A percentile compares a stretch with the other conserved stretches of the same genome.
phyloP scores from a whole-genome alignment of 23 red algal species.

The Gracilaria caudata region DNA sequence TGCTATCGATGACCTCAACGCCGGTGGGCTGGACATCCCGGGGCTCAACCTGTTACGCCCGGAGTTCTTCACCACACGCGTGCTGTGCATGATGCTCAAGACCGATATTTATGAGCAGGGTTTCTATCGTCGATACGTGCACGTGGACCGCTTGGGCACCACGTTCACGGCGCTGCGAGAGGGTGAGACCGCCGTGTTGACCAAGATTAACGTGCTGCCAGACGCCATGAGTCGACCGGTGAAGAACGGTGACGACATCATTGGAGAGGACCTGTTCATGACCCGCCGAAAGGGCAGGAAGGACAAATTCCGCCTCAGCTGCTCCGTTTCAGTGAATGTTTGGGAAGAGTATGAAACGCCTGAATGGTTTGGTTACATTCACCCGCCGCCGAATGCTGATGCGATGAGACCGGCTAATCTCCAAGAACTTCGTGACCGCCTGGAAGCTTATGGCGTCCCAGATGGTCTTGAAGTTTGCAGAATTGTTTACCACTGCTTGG shows the following conservation, averaged over 20 bases:
- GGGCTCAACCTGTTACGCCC: conserved; percentile 18
- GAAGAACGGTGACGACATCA: conserved; percentile 37
- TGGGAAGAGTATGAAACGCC: conserved; percentile 64
- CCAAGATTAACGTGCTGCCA: conserved; percentile 52
- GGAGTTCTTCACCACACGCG: conserved; percentile 48
- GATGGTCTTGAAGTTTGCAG: conserved; percentile 48
- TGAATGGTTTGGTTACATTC: conserved; percentile 65
- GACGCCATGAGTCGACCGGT: conserved; percentile 44
- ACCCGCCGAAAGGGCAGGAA: conserved; percentile 42
- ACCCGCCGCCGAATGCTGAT: conserved; percentile 54
- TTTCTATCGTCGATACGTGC: conserved; percentile 46
- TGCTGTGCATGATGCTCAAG: conserved; percentile 61
- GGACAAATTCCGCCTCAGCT: conserved; percentile 50
- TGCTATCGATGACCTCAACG: conserved; percentile 51
- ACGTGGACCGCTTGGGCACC: conserved; percentile 51
- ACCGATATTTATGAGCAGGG: conserved; percentile 60
- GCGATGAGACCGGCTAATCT: conserved; percentile 45
- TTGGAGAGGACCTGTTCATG: conserved; percentile 61
- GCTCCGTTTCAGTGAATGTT: conserved; percentile 54
- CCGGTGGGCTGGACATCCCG: conserved; percentile 52
- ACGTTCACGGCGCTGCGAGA: conserved; percentile 49
- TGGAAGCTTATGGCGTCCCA: conserved; percentile 51
- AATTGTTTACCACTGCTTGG: conserved; percentile 53
- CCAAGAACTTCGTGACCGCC: conserved; percentile 27
- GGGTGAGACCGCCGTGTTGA: conserved; percentile 39